Base-by-base conservation (phyloP, 129 eudicot genomes). In the Logfia minima region DNA sequence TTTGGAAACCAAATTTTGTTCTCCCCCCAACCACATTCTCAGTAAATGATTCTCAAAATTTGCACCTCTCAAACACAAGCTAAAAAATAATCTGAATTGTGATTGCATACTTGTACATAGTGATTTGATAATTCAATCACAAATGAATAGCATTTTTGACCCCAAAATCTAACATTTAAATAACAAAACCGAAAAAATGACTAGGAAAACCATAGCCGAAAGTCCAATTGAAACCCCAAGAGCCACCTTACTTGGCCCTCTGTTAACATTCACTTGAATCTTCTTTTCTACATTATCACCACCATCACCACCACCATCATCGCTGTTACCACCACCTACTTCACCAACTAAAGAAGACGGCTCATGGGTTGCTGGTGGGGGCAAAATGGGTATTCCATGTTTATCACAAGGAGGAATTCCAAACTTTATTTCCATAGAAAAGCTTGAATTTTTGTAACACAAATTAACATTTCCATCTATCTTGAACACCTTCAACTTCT, bases 181-280 rank as follows among this genome's bases (percentile, higher is more conserved):
- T 24, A 89, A 63, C 66, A 91, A 82, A 71, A 91, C 86, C 68
- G 88, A 84, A 88, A 94, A 91, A 75, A 94, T 78, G 34, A 93
- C 77, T n/a, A 93, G 87, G 55, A 93, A 91, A 18, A 94, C 89
- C 68, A 89, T 83, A 9, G 96, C 86, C 13, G 98, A 89, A 75
- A 93, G 91, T 48, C 88, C 99, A 87, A 94, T 88, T 32, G 99
- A 91, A 67, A 91, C 88, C 45, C 99, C 99, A 86, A 94, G 97
- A 78, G 89, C 85, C 76, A 94, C 87, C 92, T 89, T 94, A 72
- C 85, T 94, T 69, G 98, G 93, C 39, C 97, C 98, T 79, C 79
- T 83, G 56, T 19, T 5, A 58, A 66, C 85, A 58, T 80, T 77
- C 73, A 79, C 75, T 52, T 71, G 63, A 45, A 62, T 62, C 45